Base-by-base conservation (phyloP, 257 asterid genomes). In the Salvia hispanica region DNA sequence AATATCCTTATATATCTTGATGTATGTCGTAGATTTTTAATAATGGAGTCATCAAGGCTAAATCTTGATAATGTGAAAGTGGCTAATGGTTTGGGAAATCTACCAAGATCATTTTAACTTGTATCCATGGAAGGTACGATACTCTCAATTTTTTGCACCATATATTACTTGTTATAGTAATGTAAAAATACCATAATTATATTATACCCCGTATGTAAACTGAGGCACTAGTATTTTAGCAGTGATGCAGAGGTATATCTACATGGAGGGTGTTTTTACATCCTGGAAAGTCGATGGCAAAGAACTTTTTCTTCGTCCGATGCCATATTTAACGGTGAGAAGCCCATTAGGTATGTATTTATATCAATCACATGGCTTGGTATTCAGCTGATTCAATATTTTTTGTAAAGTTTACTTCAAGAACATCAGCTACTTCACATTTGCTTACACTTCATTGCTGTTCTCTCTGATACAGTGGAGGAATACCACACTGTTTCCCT, bases 401-500 rank as follows among this genome's bases (percentile, higher is more conserved):
- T 18, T 68, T 7, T 48, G 54, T 36, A 34, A 42, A 70, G 57
- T 53, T n/a, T 58, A 21, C 15, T 72, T 67, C 57, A 64, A 53
- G 42, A 56, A 18, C 1, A 18, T 18, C 1, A 18, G 21, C 21
- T 18, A 18, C 7, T 28, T 31, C 9, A 40, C 48, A 40, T 12
- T 36, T 16, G 69, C 14, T 43, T 0, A 25, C 37, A 18, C 43
- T 33, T 14, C 1, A 43, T 75, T 53, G 60, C 37, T 37, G 76
- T 69, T 73, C 72, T 62, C 8, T 36, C 69, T 61, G 77, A 54
- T 28, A 73, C 61, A 94, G 99, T 81, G 99, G 97, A 74, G 99
- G 97, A 76, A 80, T 94, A 72, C 99, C 99, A 16, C 99, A 94
- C 69, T 94, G 99, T 80, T 94, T 94, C 78, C 99, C 99, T 9